Evolutionary conservation across 257 asterid species (phyloP).

Genomic region (Misopates orontium): DNA sequence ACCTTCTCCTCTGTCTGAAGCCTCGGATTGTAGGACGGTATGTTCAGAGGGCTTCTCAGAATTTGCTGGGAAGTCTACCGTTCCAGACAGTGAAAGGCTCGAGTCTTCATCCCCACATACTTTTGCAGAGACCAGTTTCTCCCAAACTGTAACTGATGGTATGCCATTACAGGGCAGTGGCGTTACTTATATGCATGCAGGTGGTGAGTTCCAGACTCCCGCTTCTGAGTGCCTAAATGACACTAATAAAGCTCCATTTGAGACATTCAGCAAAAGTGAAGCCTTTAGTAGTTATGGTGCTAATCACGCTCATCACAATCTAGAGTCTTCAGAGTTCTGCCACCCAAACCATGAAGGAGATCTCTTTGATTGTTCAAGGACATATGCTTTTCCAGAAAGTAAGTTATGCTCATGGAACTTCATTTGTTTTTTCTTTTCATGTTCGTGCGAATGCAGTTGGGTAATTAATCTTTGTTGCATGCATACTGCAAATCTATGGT

Average conservation of each 20-base stretch:
- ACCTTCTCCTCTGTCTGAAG: constrained; percentile 43
- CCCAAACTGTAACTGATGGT: constrained; percentile 45
- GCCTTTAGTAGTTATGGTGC: constrained; percentile 35
- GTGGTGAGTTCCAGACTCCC: constrained; percentile 33
- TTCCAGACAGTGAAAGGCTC: constrained; percentile 34
- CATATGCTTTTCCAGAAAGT: constrained; percentile 33
- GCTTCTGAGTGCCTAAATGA: constrained; percentile 35
- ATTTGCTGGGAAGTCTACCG: constrained; percentile 42
- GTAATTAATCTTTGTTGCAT: constrained; percentile 1
- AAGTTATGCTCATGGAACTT: constrained; percentile 23
- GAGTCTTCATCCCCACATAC: constrained; percentile 36
- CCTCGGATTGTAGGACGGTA: constrained; percentile 43
- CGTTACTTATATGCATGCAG: constrained; percentile 26
- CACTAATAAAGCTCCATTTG: constrained; percentile 35
- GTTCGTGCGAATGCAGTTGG: not conserved
- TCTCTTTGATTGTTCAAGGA: constrained; percentile 29
- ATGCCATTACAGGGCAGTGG: constrained; percentile 33
- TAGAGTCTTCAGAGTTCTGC: constrained; percentile 35
- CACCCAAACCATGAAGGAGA: constrained; percentile 31
- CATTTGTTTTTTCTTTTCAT: constrained; percentile 19
- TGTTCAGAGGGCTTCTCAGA: constrained; percentile 46
- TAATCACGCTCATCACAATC: constrained; percentile 27
- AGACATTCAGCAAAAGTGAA: constrained; percentile 25
- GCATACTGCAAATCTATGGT: constrained; percentile 13
- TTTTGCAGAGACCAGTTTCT: constrained; percentile 37